A percentile compares a stretch with the other conserved stretches of the same genome.
Evolutionary conservation across 2,329 filamentous ascomycete genomes (phyloP).

Genomic region (Setomelanomma holmii): DNA sequence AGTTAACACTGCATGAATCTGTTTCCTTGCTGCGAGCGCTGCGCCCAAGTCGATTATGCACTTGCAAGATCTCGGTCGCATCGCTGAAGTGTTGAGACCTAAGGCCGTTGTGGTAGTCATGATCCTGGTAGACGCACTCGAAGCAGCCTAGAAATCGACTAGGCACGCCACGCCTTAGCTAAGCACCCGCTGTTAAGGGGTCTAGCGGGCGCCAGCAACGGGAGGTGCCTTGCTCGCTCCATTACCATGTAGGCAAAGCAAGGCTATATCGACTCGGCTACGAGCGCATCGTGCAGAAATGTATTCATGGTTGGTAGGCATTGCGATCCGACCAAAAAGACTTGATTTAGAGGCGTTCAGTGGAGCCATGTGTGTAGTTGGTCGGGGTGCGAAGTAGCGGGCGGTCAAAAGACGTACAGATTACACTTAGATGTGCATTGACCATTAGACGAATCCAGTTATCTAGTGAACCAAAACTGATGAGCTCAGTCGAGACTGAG

Average conservation of each 20-base stretch:
- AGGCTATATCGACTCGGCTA: slow-evolving; percentile 5
- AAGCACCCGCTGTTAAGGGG: slow-evolving; percentile 23
- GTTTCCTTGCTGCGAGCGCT: background rate
- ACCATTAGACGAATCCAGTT: slow-evolving; percentile 2
- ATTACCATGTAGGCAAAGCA: background rate
- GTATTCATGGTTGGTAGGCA: slow-evolving; percentile 9
- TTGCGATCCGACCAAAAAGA: background rate
- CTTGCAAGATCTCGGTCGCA: background rate
- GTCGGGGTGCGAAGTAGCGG: background rate
- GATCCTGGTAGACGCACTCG: slow-evolving; percentile 4
- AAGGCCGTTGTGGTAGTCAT: slow-evolving; percentile 2
- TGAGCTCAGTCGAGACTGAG: slow-evolving; percentile 1
- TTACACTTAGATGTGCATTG: slow-evolving; percentile 22
- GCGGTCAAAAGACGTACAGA: slow-evolving; percentile 13
- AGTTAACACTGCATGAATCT: background rate
- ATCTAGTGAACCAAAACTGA: slow-evolving; percentile 4
- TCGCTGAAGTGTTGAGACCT: slow-evolving; percentile 6
- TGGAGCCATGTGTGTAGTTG: background rate
- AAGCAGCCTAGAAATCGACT: slow-evolving; percentile 15
- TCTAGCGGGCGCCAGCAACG: slow-evolving; percentile 25
- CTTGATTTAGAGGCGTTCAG: background rate
- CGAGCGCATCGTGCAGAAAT: slow-evolving; percentile 2
- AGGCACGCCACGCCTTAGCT: slow-evolving; percentile 19
- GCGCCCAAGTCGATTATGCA: background rate
- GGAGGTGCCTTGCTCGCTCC: slow-evolving; percentile 15